These are phyloP conservation scores for Stephanocyclus meneghinianus DNA, from an alignment of 352 stramenopile species.

Conservation along the genomic window DNA sequence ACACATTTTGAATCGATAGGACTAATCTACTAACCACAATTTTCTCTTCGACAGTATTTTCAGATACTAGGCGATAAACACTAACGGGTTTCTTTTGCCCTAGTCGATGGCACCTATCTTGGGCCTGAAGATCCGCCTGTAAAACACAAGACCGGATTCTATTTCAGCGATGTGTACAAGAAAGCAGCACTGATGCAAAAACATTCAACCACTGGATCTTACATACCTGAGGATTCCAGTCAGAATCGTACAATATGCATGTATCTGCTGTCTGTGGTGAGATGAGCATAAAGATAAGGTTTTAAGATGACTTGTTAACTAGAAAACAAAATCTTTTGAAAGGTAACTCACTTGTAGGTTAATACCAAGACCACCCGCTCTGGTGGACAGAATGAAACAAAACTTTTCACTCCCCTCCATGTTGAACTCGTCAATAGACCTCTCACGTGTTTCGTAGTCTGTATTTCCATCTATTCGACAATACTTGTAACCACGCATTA, in stretches of 20 bases:
- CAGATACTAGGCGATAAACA: constrained; percentile 98
- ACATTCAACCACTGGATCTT: not conserved
- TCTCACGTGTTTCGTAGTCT: constrained; percentile 90
- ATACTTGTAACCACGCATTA: constrained; percentile 88
- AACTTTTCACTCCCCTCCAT: constrained; percentile 88
- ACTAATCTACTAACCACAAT: constrained; percentile 58
- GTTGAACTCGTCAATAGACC: constrained; percentile 97
- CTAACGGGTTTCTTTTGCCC: constrained; percentile 98
- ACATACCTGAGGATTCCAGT: constrained; percentile 95
- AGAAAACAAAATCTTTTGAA: not conserved
- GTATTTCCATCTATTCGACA: constrained; percentile 96
- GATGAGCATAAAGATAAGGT: not conserved
- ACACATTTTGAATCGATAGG: not conserved
- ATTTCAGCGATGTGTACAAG: not conserved
- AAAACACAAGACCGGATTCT: not conserved
- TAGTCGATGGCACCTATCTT: constrained; percentile 98
- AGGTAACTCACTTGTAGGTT: constrained; percentile 82
- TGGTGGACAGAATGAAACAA: constrained; percentile 97
- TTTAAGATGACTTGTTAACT: not conserved
- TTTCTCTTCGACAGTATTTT: constrained; percentile 99
- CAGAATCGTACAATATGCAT: constrained; percentile 96
- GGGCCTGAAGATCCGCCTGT: constrained; percentile 92
- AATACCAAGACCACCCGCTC: constrained; percentile 96
- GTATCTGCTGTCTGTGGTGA: constrained; percentile 95
- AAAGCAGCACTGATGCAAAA: not conserved